Evolutionary conservation across 108 stramenopile species (phyloP).

Genomic region (Nitzschia sp.): DNA sequence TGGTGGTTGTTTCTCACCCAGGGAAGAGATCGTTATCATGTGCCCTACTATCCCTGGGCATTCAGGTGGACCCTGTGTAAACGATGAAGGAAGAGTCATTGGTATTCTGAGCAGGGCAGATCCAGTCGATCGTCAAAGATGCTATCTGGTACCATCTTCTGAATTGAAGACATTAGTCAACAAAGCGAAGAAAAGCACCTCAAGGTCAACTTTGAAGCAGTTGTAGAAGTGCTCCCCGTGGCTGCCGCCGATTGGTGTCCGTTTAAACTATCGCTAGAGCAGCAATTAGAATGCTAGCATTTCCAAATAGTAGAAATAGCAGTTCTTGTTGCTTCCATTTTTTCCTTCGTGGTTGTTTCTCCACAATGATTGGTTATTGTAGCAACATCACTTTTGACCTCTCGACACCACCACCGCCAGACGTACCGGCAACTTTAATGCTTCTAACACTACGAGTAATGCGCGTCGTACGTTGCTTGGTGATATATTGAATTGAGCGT

Average conservation of each 20-base stretch:
- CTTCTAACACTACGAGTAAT: too few relatives aligned
- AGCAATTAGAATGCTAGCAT: neutral
- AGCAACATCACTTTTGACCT: too few relatives aligned
- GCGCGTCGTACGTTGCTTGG: too few relatives aligned
- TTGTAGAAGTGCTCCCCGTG: neutral
- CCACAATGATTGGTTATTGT: neutral
- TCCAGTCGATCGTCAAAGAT: constrained; percentile 68
- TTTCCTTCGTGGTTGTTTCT: neutral
- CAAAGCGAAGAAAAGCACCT: constrained; percentile 41
- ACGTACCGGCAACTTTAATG: too few relatives aligned
- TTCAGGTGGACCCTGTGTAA: constrained; percentile 78
- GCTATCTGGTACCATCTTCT: constrained; percentile 70
- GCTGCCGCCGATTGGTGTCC: neutral
- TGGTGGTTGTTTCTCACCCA: constrained; percentile 40
- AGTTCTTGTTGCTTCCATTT: neutral
- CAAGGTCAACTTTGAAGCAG: neutral
- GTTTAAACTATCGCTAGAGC: neutral
- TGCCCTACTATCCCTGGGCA: constrained; percentile 76
- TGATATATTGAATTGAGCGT: too few relatives aligned
- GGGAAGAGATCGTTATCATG: constrained; percentile 75
- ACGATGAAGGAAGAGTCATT: constrained; percentile 73
- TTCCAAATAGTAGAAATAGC: neutral
- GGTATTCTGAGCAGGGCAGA: constrained; percentile 75
- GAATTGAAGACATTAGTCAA: constrained; percentile 58
- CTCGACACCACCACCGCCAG: too few relatives aligned